Conservation (phyloP, 192 early-diverging fungal species). For the Coemansia sp. region DNA sequence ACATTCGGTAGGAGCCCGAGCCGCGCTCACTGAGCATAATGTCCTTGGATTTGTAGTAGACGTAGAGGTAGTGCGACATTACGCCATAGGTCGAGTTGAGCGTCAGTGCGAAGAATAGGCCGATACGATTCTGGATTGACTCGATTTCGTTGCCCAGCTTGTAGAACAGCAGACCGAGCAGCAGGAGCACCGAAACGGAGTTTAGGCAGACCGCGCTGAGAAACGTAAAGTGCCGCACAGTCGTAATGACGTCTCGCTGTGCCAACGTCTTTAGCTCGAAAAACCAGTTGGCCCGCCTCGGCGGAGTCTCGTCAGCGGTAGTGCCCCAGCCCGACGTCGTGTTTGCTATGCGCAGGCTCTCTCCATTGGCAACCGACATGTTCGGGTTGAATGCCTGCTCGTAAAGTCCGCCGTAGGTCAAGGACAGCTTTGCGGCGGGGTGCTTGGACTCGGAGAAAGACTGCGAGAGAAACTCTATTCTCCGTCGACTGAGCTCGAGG, state of each 20-base stretch:
- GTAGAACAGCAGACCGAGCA: constrained; percentile 59
- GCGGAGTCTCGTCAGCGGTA: constrained; percentile 22
- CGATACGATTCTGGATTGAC: constrained; percentile 56
- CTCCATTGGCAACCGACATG: constrained; percentile 5
- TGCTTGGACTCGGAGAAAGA: constrained; percentile 21
- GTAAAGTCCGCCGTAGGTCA: constrained; percentile 46
- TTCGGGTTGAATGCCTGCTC: constrained; percentile 32
- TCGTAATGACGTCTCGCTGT: constrained; percentile 45
- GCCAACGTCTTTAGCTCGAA: constrained; percentile 42
- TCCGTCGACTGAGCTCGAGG: constrained; percentile 30
- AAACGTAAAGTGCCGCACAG: constrained; percentile 41
- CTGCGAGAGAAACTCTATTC: constrained; percentile 39
- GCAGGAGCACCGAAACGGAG: constrained; percentile 41
- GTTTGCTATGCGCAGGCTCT: constrained; percentile 4
- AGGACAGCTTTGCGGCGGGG: constrained; percentile 37
- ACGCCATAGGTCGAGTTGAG: constrained; percentile 60
- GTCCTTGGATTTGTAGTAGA: constrained; percentile 54
- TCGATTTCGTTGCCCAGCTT: constrained; percentile 49
- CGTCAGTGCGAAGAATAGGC: constrained; percentile 51
- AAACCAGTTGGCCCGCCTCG: constrained; percentile 36
- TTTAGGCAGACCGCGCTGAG: constrained; percentile 52
- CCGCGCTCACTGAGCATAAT: constrained; percentile 66
- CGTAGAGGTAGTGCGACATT: constrained; percentile 58
- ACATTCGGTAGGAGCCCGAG: constrained; percentile 63
- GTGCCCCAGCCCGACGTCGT: constrained; percentile 14